A percentile compares a stretch with the other conserved stretches of the same genome.
phyloP scores from a whole-genome alignment of 306 rosid genomes.

The Carpinus viminea region DNA sequence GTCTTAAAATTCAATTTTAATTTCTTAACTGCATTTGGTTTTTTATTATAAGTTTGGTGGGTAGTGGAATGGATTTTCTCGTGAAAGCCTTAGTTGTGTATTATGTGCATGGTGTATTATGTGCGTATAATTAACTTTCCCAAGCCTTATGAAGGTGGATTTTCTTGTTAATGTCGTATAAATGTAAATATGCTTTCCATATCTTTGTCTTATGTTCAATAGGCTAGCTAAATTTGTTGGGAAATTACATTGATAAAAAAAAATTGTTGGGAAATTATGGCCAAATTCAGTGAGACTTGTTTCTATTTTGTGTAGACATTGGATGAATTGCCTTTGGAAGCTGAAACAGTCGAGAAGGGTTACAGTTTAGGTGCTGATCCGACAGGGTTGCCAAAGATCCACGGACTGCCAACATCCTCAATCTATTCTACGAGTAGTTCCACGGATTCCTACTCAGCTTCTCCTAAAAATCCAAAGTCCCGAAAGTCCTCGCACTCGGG shows the following conservation, averaged over 20 bases:
- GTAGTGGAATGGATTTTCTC: background rate
- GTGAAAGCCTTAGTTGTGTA: background rate
- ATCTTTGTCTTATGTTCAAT: background rate
- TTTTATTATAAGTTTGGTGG: background rate
- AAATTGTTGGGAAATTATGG: slow-evolving; percentile 5
- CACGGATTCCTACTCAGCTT: slow-evolving; percentile 57
- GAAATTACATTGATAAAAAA: background rate
- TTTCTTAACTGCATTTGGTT: background rate
- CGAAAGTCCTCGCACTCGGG: slow-evolving; percentile 87
- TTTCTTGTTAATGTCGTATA: background rate
- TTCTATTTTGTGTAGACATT: slow-evolving; percentile 56
- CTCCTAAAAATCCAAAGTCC: slow-evolving; percentile 70
- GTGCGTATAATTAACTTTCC: background rate
- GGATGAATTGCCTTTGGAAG: slow-evolving; percentile 93
- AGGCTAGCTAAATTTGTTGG: background rate
- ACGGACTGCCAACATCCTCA: slow-evolving; percentile 76
- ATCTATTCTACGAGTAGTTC: slow-evolving; percentile 68
- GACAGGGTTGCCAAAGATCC: slow-evolving; percentile 86
- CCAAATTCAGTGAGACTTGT: slow-evolving; percentile 24
- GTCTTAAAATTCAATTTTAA: slow-evolving; percentile 3
- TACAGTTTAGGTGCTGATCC: slow-evolving; percentile 67
- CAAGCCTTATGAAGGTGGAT: background rate
- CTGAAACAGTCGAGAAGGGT: slow-evolving; percentile 94
- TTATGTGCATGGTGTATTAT: background rate
- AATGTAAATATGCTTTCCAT: background rate